Evolutionary conservation across 352 stramenopile species (phyloP).

Genomic region (Phytophthora foliorum): DNA sequence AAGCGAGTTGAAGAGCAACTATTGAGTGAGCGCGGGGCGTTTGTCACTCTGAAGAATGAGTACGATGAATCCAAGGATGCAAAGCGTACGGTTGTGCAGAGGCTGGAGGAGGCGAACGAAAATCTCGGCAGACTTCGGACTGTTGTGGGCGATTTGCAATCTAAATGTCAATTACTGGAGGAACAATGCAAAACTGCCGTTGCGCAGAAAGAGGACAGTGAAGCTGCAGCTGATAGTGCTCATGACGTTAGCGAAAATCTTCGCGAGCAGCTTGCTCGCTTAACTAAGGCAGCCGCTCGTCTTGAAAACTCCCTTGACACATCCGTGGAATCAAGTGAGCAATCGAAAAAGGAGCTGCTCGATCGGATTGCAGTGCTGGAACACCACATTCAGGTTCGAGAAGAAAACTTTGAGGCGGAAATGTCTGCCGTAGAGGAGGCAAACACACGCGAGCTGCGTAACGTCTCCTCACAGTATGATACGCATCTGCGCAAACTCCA

Average conservation of each 20-base stretch:
- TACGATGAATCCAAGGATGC: slow-evolving; percentile 57
- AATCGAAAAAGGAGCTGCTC: slow-evolving; percentile 45
- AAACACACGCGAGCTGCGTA: slow-evolving; percentile 32
- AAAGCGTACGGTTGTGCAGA: slow-evolving; percentile 56
- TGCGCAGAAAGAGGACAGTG: slow-evolving; percentile 26
- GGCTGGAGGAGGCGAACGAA: slow-evolving; percentile 76
- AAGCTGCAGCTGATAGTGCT: slow-evolving; percentile 6
- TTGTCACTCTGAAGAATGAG: slow-evolving; percentile 65
- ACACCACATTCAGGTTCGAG: slow-evolving; percentile 36
- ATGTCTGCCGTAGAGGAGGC: slow-evolving; percentile 31
- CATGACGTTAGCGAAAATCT: slow-evolving; percentile 36
- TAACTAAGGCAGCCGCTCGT: slow-evolving; percentile 31
- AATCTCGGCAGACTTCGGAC: slow-evolving; percentile 68
- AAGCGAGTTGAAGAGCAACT: slow-evolving; percentile 66
- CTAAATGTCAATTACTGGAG: slow-evolving; percentile 43
- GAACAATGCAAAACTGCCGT: slow-evolving; percentile 37
- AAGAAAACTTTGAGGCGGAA: slow-evolving; percentile 38
- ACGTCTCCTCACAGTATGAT: slow-evolving; percentile 43
- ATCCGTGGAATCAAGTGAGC: slow-evolving; percentile 41
- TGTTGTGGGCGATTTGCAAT: slow-evolving; percentile 56
- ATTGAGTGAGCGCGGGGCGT: slow-evolving; percentile 56
- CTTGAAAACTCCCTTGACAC: slow-evolving; percentile 44
- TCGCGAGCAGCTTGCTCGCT: slow-evolving; percentile 22
- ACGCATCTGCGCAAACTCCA: slow-evolving; percentile 38
- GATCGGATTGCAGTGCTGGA: slow-evolving; percentile 39